Evolutionary conservation across 208 protist species (phyloP), one percentile per base, ranked within the genome.

Genomic region (Acanthamoeba lenticulata): DNA sequence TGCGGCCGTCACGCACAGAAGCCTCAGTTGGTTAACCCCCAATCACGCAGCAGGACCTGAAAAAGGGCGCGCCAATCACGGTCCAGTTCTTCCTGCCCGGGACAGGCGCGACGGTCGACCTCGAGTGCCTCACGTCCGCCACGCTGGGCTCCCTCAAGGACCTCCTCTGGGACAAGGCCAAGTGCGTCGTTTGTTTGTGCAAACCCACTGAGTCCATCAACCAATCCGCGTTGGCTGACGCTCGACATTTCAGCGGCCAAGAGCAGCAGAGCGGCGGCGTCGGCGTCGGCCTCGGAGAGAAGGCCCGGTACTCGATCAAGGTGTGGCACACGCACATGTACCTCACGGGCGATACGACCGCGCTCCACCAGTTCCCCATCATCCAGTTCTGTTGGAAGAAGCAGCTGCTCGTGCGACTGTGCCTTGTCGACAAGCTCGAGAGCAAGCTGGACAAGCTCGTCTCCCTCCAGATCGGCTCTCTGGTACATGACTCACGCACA

Each of bases 371-470:
- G 40, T 93, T 93, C 40, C 88, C 88, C 1, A 77, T 93, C 34
- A 79, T 93, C 24, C 88, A 93, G 36, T 77, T 93, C 34, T 93
- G 88, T 55, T 77, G 52, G 88, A 79, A 93, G 60, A 72, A 93
- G 40, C 52, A 93, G 55, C 38, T 47, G 15, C 27, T 77, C 17
- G n/a, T 60, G 19, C 88, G 65, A 13, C 65, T 93, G 5, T 62
- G 32, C 27, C 60, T 93, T n/a, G 88, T 77, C 32, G 88, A 93
- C 36, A 93, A 77, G 62, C 38, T n/a, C 24, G 60, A 93, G 34
- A 77, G 36, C 65, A 93, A 93, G 34, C 88, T 79, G 88, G 88
- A 93, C 52, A 93, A 93, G 17, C 47, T 93, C 36, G 34, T 77
- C 7, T 93, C 88, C 36, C 60, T 93, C 27, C 88, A 93, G 34